These are phyloP conservation scores for Clonostachys rosea DNA, from an alignment of 2,329 filamentous ascomycete genomes.

Conservation along the genomic window DNA sequence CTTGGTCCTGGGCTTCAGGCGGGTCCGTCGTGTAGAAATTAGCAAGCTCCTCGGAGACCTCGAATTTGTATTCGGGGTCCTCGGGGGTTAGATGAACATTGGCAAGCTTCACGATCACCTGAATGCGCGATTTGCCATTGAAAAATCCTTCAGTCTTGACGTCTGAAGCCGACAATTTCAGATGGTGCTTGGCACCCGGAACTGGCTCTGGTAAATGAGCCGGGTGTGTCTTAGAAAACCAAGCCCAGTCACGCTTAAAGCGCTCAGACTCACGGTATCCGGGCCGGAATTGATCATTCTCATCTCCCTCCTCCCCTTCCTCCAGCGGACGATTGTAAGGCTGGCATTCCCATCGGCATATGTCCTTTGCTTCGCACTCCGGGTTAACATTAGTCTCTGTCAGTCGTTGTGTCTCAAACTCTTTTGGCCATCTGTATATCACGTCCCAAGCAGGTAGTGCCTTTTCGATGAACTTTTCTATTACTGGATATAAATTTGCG, in stretches of 20 bases:
- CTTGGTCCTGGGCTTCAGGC: too few species aligned
- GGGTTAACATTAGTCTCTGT: conserved; percentile 2
- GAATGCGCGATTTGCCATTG: conserved; percentile 29
- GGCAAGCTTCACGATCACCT: conserved; percentile 60
- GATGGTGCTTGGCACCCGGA: neutral
- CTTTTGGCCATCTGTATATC: conserved; percentile 20
- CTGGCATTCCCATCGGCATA: conserved; percentile 5
- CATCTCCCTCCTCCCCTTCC: conserved; percentile 13
- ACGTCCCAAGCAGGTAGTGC: conserved; percentile 40
- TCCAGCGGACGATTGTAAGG: conserved; percentile 12
- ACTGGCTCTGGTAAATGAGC: conserved; percentile 8
- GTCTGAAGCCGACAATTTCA: conserved; percentile 9
- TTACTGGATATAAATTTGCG: conserved; percentile 26
- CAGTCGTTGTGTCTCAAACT: conserved; percentile 19
- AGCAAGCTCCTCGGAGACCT: conserved; percentile 4
- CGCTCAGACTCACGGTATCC: conserved; percentile 11
- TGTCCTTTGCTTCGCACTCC: conserved; percentile 9
- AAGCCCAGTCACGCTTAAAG: conserved; percentile 12
- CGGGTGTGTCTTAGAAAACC: conserved; percentile 19
- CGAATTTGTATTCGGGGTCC: conserved; percentile 37
- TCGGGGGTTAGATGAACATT: conserved; percentile 57
- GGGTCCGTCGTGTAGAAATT: too few species aligned
- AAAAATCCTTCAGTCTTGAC: conserved; percentile 21
- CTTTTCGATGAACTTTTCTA: conserved; percentile 33
- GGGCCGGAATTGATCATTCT: conserved; percentile 6